Percentiles rank a stretch among this genome's conserved stretches.
These are phyloP conservation scores for Liriodendron chinense DNA, from an alignment of 164 flowering plant species.

Conservation along the genomic window DNA sequence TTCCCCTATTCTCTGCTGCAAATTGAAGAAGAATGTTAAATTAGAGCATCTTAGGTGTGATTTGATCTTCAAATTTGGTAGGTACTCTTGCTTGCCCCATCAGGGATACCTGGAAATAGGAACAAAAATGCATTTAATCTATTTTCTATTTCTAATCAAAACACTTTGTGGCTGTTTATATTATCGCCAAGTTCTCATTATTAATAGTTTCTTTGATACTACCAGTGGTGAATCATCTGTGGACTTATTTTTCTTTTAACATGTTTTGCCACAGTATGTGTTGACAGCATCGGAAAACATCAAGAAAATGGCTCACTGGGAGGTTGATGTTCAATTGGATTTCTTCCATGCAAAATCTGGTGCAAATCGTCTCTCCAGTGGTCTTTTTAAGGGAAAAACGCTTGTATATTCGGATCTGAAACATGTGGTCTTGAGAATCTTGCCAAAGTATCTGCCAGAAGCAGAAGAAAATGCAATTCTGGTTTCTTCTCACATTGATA, in stretches of 20 bases:
- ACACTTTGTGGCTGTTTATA: not conserved
- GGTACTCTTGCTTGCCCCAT: not conserved
- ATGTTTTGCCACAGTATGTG: slow-evolving; percentile 56
- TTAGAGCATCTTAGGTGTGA: too few species aligned
- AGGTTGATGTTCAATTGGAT: slow-evolving; percentile 87
- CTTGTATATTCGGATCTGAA: slow-evolving; percentile 81
- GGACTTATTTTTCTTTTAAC: slow-evolving; percentile 7
- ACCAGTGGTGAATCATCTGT: not conserved
- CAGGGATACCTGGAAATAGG: not conserved
- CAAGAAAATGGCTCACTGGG: slow-evolving; percentile 83
- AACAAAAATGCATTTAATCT: not conserved
- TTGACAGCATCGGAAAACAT: slow-evolving; percentile 53
- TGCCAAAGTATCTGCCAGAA: slow-evolving; percentile 68
- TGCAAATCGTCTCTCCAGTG: slow-evolving; percentile 60
- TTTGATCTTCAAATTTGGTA: too few species aligned
- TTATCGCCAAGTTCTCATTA: not conserved
- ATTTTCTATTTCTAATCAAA: not conserved
- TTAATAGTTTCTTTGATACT: not conserved
- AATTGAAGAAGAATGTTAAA: too few species aligned
- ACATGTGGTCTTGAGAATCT: slow-evolving; percentile 70
- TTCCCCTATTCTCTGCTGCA: too few species aligned
- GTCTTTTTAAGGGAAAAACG: slow-evolving; percentile 75
- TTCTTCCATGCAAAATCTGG: slow-evolving; percentile 69
- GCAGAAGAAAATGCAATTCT: slow-evolving; percentile 81
- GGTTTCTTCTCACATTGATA: slow-evolving; percentile 93